A percentile compares a stretch with the other conserved stretches of the same genome.
Evolutionary conservation across 305 asterid genomes (phyloP).

Genomic region (Euphrasia arctica): DNA sequence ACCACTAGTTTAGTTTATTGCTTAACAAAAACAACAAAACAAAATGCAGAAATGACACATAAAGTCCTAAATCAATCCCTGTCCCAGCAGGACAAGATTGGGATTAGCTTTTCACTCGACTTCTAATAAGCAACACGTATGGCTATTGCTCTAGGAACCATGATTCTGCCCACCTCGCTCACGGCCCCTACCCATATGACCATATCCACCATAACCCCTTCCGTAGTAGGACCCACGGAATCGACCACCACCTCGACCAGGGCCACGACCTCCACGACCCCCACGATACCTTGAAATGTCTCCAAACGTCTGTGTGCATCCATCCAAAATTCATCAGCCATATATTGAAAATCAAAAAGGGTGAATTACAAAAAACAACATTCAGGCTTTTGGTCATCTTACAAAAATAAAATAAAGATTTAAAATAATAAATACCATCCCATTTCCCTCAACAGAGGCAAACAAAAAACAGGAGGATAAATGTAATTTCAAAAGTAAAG

Average conservation of each 20-base stretch:
- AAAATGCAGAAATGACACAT: slow-evolving; percentile 42
- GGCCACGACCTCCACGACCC: slow-evolving; percentile 76
- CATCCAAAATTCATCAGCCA: slow-evolving; percentile 22
- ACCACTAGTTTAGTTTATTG: slow-evolving; percentile 8
- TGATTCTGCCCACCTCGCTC: slow-evolving; percentile 45
- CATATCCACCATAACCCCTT: slow-evolving; percentile 51
- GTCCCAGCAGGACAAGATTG: slow-evolving; percentile 27
- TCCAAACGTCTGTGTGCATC: slow-evolving; percentile 73
- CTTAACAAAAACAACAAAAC: not conserved
- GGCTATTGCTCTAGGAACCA: slow-evolving; percentile 28
- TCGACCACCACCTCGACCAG: slow-evolving; percentile 77
- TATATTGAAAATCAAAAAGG: not conserved
- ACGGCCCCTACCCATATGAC: slow-evolving; percentile 58
- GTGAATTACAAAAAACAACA: too few species aligned
- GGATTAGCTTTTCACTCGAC: slow-evolving; percentile 28
- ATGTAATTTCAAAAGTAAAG: not conserved
- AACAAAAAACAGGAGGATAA: not conserved
- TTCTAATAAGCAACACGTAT: slow-evolving; percentile 19
- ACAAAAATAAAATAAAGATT: too few species aligned
- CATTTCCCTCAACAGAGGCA: too few species aligned
- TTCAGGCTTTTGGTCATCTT: too few species aligned
- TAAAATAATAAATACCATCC: too few species aligned
- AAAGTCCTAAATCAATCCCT: slow-evolving; percentile 35
- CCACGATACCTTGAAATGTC: slow-evolving; percentile 77
- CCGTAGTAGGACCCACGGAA: slow-evolving; percentile 63